Evolutionary conservation across 2,329 filamentous ascomycete genomes (phyloP), one percentile per base, ranked within the genome.

Genomic region (Sarocladiaceae sp.): DNA sequence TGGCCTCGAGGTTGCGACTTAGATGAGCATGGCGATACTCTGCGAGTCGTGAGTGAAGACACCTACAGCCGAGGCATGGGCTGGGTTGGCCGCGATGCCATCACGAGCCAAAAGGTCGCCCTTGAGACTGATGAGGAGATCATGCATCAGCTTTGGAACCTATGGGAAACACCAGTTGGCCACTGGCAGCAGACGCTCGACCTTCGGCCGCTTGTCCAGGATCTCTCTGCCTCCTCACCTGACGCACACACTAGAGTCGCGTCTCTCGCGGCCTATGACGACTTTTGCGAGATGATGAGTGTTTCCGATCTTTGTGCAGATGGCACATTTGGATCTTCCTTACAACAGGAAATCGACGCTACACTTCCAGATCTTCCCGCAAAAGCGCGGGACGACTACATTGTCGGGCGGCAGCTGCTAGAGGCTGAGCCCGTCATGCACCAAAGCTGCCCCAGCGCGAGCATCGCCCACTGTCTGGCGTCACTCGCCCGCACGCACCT

Each of bases 41-140:
- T 91, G 33, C 81, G 90, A 19, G 85, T 95, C 10, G 72, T 91
- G 43, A 98, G 93, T 59, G 71, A 87, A 56, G 77, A 78, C 43
- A 94, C 90, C 0, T 96, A 94, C 55, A 66, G 74, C 24, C 63
- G 69, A 9, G 87, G 84, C 13, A 93, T 96, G 84, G 89, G 88
- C 32, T 78, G 82, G 76, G 62, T 89, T 21, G 78, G 74, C 39
- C 77, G 82, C 46, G 85, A 91, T 53, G 62, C 73, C 3, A 60
- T 69, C 33, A 54, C 62, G 3, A 52, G 60, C 45, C 53, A 45
- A 57, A 6, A 19, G 23, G 64, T 42, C 50, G 59, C 37, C 55
- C 57, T 56, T 19, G 67, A 71, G 19, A 67, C 68, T 11, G 76
- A 85, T 48, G 74, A 82, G 41, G 82, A 88, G 52, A 63, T 82